Base-by-base conservation (phyloP, 2,329 filamentous ascomycete genomes). In the Botrytis aclada region DNA sequence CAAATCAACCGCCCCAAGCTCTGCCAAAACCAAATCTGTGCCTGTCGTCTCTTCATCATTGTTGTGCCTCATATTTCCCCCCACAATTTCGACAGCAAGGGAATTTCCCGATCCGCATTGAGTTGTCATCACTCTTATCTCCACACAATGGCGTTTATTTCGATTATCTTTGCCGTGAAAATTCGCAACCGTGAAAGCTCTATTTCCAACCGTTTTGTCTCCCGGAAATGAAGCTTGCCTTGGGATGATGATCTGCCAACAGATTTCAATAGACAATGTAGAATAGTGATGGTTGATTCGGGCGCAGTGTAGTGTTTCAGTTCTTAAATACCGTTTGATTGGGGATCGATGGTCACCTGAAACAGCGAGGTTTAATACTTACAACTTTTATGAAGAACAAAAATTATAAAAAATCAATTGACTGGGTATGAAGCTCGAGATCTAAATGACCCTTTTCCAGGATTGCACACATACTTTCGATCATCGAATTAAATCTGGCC, bases 1-100 rank as follows among this genome's bases (percentile, higher is more conserved):
- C 20, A 65, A 45, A 14, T 65, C 62, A 65, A 45, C 41, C n/a
- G 39, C 62, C 37, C 62, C 62, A 45, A 65, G 41, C n/a, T 65
- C 20, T 32, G 39, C 62, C 34, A 65, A 20, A 29, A 4, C 62
- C 39, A 32, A 45, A 6, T 45, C 41, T 45, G 62, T 22, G 20
- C 29, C n/a, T 32, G 16, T 32, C 25, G 16, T n/a, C 14, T 14
- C 16, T 29, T 45, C 62, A 32, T 45, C 9, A 29, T 20, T 65
- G 20, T 22, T 45, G 29, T 45, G 41, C n/a, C 37, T 61, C 34
- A 1, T 25, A 39, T 39, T n/a, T 16, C 22, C 7, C 22, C 14
- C 22, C 34, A 22, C 34, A 16, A 25, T 22, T n/a, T 39, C 25
- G 6, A 39, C 10, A 37, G 20, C 58, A 8, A 32, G 32, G 39